Conservation (phyloP, 2,329 filamentous ascomycete genomes). For the Mycosphaerelloides madeirae region DNA sequence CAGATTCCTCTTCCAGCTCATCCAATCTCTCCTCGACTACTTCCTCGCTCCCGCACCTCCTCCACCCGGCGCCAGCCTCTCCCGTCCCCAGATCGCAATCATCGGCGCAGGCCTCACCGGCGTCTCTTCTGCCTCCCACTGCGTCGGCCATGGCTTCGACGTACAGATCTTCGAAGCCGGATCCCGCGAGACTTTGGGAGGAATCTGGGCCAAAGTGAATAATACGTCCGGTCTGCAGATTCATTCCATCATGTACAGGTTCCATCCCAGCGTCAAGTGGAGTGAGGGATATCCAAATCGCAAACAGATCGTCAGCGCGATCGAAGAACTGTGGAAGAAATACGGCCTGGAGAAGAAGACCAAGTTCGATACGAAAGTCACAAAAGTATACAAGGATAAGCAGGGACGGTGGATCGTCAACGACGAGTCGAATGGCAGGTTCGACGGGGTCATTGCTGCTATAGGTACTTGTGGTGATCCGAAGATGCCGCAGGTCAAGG, state of each 20-base stretch:
- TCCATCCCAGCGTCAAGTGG: conserved; percentile 76
- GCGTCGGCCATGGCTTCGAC: conserved; percentile 80
- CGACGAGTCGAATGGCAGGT: conserved; percentile 62
- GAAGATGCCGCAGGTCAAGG: conserved; percentile 65
- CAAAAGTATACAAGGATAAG: conserved; percentile 64
- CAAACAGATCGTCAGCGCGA: conserved; percentile 68
- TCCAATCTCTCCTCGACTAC: conserved; percentile 60
- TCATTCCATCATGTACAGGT: conserved; percentile 81
- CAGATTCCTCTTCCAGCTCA: conserved; percentile 58
- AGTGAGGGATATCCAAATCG: conserved; percentile 71
- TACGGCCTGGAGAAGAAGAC: conserved; percentile 70
- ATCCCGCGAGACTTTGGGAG: conserved; percentile 53
- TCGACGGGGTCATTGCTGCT: conserved; percentile 73
- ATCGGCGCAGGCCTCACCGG: conserved; percentile 58
- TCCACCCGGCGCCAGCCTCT: conserved; percentile 51
- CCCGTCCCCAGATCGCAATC: conserved; percentile 53
- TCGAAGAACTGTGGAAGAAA: conserved; percentile 66
- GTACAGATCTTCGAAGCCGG: conserved; percentile 74
- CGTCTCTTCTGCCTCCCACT: conserved; percentile 74
- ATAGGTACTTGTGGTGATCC: conserved; percentile 76
- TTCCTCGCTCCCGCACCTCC: conserved; percentile 69
- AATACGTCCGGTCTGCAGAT: conserved; percentile 79
- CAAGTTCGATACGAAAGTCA: conserved; percentile 64
- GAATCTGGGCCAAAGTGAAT: conserved; percentile 44
- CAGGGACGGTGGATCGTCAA: conserved; percentile 75